Percentiles rank a stretch among this genome's conserved stretches.
Evolutionary conservation across 2,329 filamentous ascomycete genomes (phyloP).

Genomic region (Diplocarpon mali): DNA sequence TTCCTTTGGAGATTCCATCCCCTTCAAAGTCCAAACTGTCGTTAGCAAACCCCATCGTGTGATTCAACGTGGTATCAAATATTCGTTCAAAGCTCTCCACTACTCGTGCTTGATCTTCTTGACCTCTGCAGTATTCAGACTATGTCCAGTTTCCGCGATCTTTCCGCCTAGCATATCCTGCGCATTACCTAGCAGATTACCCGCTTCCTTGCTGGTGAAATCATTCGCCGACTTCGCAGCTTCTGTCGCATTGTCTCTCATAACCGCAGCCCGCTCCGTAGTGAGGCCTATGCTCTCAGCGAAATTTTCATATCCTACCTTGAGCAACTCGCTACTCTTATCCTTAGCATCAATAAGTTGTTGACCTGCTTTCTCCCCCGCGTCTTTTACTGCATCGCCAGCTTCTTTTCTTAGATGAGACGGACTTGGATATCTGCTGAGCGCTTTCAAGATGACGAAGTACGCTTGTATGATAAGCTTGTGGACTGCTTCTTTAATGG

Average conservation of each 20-base stretch:
- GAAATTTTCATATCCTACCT: slow-evolving; percentile 11
- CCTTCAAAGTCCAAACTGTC: no score
- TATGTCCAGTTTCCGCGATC: slow-evolving; percentile 13
- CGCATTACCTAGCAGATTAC: slow-evolving; percentile 24
- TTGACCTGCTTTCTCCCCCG: slow-evolving; percentile 8
- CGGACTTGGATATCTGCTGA: slow-evolving; percentile 34
- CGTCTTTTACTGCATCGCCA: slow-evolving; percentile 22
- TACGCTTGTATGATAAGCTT: slow-evolving; percentile 60
- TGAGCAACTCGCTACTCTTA: slow-evolving; percentile 5
- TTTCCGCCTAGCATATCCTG: slow-evolving; percentile 20
- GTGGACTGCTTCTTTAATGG: slow-evolving; percentile 72
- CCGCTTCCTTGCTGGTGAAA: slow-evolving; percentile 17
- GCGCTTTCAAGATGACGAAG: slow-evolving; percentile 46
- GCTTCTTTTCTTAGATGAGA: slow-evolving; percentile 31
- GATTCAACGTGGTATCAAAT: no score
- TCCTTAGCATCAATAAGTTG: slow-evolving; percentile 11
- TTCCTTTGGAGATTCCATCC: no score
- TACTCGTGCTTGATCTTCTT: slow-evolving; percentile 4
- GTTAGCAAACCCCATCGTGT: no score
- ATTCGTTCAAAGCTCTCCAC: background rate
- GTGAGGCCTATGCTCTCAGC: slow-evolving; percentile 13
- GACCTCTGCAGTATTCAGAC: slow-evolving; percentile 2
- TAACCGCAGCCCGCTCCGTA: slow-evolving; percentile 15
- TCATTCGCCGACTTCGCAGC: slow-evolving; percentile 11
- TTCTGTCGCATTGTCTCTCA: slow-evolving; percentile 13